Percentiles rank a stretch among this genome's conserved stretches.
Evolutionary conservation across 2,329 filamentous ascomycete genomes (phyloP).

Genomic region (Fusarium nelsonii): DNA sequence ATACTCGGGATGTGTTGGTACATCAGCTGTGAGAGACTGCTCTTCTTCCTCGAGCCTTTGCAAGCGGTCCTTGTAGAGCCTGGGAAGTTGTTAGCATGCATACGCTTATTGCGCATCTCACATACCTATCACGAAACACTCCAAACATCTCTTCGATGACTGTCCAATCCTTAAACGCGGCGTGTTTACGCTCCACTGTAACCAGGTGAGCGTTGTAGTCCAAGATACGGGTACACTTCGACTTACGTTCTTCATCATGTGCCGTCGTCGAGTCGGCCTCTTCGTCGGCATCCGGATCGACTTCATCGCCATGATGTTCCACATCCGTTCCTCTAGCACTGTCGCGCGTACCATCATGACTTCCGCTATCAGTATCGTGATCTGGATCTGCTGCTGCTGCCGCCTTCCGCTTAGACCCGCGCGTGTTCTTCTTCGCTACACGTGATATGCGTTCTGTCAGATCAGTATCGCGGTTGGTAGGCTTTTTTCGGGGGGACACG

Average conservation of each 20-base stretch:
- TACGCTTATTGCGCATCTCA: constrained; percentile 14
- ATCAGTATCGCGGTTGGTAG: constrained; percentile 50
- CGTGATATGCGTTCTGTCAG: constrained; percentile 51
- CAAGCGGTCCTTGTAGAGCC: constrained; percentile 89
- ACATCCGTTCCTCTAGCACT: constrained; percentile 57
- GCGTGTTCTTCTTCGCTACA: constrained; percentile 57
- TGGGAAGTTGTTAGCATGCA: constrained; percentile 40
- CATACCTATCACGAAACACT: constrained; percentile 82
- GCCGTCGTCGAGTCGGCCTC: constrained; percentile 69
- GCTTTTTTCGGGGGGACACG: constrained; percentile 47
- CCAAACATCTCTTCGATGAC: constrained; percentile 91
- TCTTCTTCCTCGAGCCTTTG: constrained; percentile 81
- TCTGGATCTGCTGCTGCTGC: constrained; percentile 48
- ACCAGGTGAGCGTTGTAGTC: constrained; percentile 38
- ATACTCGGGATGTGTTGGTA: constrained; percentile 89
- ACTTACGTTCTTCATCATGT: constrained; percentile 74
- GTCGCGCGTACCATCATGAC: constrained; percentile 51
- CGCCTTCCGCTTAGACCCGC: constrained; percentile 57
- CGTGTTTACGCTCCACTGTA: constrained; percentile 80
- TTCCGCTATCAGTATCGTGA: constrained; percentile 52
- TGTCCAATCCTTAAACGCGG: constrained; percentile 82
- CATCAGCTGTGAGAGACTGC: constrained; percentile 68
- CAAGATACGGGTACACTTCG: constrained; percentile 8
- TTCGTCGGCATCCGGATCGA: constrained; percentile 68
- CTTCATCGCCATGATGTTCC: constrained; percentile 65